Evolutionary conservation across 2,329 filamentous ascomycete species (phyloP).

Genomic region (Scleromitrula shiraiana): DNA sequence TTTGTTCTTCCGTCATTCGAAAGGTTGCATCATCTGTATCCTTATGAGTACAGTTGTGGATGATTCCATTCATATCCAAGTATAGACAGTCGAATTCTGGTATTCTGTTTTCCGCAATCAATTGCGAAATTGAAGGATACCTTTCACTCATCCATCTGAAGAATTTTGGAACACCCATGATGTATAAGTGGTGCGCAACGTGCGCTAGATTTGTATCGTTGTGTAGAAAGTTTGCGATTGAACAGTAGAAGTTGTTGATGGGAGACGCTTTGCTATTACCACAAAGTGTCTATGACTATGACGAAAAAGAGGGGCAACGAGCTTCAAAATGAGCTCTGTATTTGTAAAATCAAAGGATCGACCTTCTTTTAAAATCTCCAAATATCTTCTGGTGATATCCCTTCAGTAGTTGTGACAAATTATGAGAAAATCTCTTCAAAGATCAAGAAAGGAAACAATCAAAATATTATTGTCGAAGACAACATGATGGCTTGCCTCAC

Average conservation of each 20-base stretch:
- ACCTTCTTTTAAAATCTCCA: not conserved
- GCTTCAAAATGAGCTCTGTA: not conserved
- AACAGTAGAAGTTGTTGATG: slow-evolving; percentile 9
- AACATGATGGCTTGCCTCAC: no score
- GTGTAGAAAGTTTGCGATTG: slow-evolving; percentile 10
- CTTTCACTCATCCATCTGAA: slow-evolving; percentile 93
- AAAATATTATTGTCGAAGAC: not conserved
- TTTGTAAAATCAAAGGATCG: not conserved
- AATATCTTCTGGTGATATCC: no score
- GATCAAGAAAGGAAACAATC: not conserved
- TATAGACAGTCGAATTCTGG: slow-evolving; percentile 98
- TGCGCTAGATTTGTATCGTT: not conserved
- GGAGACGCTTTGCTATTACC: slow-evolving; percentile 24
- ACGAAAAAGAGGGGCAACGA: not conserved
- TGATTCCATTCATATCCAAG: slow-evolving; percentile 98
- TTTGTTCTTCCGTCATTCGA: slow-evolving; percentile 92
- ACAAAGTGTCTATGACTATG: slow-evolving; percentile 16
- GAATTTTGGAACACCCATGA: slow-evolving; percentile 46
- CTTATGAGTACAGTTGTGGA: slow-evolving; percentile 92
- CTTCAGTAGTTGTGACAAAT: not conserved
- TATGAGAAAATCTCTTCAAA: slow-evolving; percentile 7
- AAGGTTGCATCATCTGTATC: slow-evolving; percentile 76
- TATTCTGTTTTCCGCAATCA: slow-evolving; percentile 97
- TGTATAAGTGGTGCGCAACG: slow-evolving; percentile 3
- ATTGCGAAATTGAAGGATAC: slow-evolving; percentile 95